Conservation (phyloP, 2,329 filamentous ascomycete genomes). For the Alternaria brassicae region DNA sequence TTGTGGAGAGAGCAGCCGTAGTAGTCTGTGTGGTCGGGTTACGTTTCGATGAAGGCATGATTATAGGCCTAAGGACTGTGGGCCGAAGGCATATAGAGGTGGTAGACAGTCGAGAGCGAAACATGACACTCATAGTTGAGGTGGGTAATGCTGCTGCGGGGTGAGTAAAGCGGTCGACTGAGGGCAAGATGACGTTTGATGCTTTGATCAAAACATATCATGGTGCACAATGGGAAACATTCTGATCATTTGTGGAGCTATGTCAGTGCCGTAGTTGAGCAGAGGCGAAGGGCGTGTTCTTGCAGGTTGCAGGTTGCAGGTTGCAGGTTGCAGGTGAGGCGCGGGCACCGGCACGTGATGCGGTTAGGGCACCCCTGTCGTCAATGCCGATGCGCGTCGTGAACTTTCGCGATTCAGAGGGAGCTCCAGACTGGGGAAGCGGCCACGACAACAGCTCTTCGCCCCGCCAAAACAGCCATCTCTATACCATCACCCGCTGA, state of each 20-base stretch:
- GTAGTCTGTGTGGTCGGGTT: neutral
- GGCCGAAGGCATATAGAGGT: neutral
- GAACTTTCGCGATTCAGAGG: constrained; percentile 39
- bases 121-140: neutral
- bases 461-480: neutral
- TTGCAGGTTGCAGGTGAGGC: neutral
- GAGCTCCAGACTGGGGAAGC: constrained; percentile 33
- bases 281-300: neutral
- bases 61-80: neutral
- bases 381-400: constrained; percentile 39
- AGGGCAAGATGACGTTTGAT: neutral
- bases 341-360: constrained; percentile 34
- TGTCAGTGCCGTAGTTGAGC: neutral
- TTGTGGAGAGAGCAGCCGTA: neutral
- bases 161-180: neutral
- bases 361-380: constrained; percentile 32
- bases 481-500: neutral
- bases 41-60: neutral
- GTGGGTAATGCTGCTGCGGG: neutral
- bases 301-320: neutral
- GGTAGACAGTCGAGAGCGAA: neutral
- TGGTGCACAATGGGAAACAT: too few relatives aligned
- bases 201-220: neutral
- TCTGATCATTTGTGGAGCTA: too few relatives aligned
- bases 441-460: constrained; percentile 22